phyloP scores from a whole-genome alignment of 257 asterid genomes.

The Capsicum chinense region DNA sequence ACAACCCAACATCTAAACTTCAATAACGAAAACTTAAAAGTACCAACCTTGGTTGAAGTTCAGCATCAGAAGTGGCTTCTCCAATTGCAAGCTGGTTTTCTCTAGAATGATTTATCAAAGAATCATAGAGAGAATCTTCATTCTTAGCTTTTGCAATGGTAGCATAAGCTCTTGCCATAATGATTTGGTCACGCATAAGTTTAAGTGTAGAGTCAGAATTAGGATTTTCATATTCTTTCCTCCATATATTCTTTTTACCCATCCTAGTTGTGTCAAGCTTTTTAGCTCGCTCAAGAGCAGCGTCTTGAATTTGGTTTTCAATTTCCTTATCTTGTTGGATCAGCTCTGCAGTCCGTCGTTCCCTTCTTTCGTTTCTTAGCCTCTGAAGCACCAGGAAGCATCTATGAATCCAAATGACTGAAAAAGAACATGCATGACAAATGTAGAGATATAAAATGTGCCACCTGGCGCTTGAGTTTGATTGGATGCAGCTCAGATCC shows the following conservation, averaged over 20 bases:
- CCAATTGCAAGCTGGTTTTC: slow-evolving; percentile 77
- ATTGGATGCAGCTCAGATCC: slow-evolving; percentile 61
- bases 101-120: slow-evolving; percentile 71
- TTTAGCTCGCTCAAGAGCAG: slow-evolving; percentile 76
- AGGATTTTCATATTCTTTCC: slow-evolving; percentile 90
- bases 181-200: slow-evolving; percentile 92
- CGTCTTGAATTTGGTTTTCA: slow-evolving; percentile 75
- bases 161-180: slow-evolving; percentile 94
- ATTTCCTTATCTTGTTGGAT: slow-evolving; percentile 64
- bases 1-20: slow-evolving; percentile 32
- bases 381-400: slow-evolving; percentile 50
- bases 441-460: slow-evolving; percentile 34
- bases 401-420: slow-evolving; percentile 18
- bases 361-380: slow-evolving; percentile 76
- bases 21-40: slow-evolving; percentile 31
- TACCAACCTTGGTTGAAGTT: slow-evolving; percentile 79
- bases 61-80: slow-evolving; percentile 84
- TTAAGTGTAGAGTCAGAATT: slow-evolving; percentile 81
- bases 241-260: slow-evolving; percentile 88
- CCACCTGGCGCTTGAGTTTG: slow-evolving; percentile 83
- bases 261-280: slow-evolving; percentile 76
- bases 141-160: slow-evolving; percentile 87
- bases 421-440: slow-evolving; percentile 7
- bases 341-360: slow-evolving; percentile 66
- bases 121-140: slow-evolving; percentile 63